Conservation (phyloP, 495 filamentous ascomycete genomes). For the Penicillium coffeae region DNA sequence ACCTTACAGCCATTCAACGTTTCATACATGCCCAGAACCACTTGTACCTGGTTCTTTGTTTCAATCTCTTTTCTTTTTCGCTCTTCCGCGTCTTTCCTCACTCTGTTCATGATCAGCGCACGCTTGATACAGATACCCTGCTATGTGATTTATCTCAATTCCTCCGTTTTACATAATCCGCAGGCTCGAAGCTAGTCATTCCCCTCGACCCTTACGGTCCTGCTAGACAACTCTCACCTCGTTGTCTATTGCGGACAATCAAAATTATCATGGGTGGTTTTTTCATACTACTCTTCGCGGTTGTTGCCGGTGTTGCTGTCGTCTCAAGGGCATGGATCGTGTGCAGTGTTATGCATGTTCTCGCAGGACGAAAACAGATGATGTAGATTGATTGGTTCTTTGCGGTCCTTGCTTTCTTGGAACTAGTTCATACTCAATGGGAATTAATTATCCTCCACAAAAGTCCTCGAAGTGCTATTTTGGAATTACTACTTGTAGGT, state of each 20-base stretch:
- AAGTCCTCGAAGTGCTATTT: not conserved
- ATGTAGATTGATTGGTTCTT: conserved; percentile 2
- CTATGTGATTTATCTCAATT: conserved; percentile 2
- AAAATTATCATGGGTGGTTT: conserved; percentile 15
- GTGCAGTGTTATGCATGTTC: conserved; percentile 18
- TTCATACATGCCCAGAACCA: no score
- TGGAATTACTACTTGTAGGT: not conserved
- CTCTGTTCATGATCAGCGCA: conserved; percentile 24
- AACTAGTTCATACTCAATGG: no score
- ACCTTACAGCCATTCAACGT: no score
- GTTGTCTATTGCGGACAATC: not conserved
- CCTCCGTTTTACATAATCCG: conserved; percentile 18
- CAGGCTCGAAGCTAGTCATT: conserved; percentile 25
- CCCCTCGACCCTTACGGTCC: conserved; percentile 3
- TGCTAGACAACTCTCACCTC: not conserved
- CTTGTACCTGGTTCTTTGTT: conserved; percentile 10
- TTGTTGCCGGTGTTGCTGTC: not conserved
- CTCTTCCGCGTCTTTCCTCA: conserved; percentile 1
- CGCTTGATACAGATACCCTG: conserved; percentile 29
- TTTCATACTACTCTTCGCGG: conserved; percentile 2
- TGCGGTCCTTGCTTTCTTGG: not conserved
- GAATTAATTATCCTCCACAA: not conserved
- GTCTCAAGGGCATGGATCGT: not conserved
- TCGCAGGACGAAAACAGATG: conserved; percentile 13
- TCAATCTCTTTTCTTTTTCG: not conserved